A percentile compares a stretch with the other conserved stretches of the same genome.
phyloP scores from a whole-genome alignment of 2,329 filamentous ascomycete genomes.

The Fusarium graminum region DNA sequence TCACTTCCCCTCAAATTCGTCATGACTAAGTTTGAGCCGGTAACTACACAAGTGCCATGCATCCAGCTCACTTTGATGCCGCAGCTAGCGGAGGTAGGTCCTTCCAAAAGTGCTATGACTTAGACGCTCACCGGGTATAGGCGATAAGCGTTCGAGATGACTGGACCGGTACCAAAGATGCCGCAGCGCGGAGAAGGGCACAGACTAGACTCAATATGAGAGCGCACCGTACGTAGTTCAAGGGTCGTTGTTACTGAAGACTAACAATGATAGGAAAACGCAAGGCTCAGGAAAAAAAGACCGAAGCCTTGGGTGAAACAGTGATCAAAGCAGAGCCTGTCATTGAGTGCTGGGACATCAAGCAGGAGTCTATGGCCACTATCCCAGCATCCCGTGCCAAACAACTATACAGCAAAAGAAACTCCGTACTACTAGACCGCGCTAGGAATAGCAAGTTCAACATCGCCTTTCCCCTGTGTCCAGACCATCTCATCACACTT shows the following conservation, averaged over 20 bases:
- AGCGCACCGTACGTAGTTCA: slow-evolving; percentile 50
- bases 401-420: slow-evolving; percentile 1
- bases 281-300: slow-evolving; percentile 15
- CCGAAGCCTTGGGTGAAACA: neutral
- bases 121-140: slow-evolving; percentile 45
- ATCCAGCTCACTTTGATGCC: slow-evolving; percentile 26
- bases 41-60: neutral
- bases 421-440: neutral
- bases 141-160: slow-evolving; percentile 57
- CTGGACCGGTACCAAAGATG: slow-evolving; percentile 61
- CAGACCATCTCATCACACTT: slow-evolving; percentile 32
- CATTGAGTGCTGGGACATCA: slow-evolving; percentile 27
- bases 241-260: accelerated
- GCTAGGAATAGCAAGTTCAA: neutral
- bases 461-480: slow-evolving; percentile 12
- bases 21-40: neutral
- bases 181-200: slow-evolving; percentile 56
- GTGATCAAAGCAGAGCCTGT: slow-evolving; percentile 5
- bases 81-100: slow-evolving; percentile 24
- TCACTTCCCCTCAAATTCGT: neutral
- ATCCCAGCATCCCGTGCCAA: slow-evolving; percentile 5
- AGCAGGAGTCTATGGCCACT: slow-evolving; percentile 1
- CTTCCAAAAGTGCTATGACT: neutral
- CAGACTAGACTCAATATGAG: slow-evolving; percentile 62
- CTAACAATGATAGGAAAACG: slow-evolving; percentile 25